A percentile compares a stretch with the other conserved stretches of the same genome.
These are phyloP conservation scores for Candida chilensis DNA, from an alignment of 805 yeast genomes.

Conservation along the genomic window DNA sequence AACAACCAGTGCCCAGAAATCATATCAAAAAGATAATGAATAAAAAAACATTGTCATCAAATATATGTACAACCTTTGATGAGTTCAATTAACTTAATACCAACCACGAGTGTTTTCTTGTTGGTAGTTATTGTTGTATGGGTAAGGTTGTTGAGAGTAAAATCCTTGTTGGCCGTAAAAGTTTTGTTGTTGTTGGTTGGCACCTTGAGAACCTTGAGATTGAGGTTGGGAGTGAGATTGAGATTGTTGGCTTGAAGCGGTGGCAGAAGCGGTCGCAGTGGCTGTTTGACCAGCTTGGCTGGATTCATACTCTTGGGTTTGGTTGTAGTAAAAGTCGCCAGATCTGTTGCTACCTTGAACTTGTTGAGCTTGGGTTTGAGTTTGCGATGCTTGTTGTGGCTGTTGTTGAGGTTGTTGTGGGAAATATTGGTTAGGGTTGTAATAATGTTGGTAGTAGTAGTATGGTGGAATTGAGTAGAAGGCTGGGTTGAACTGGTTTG, in stretches of 20 bases:
- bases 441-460: constrained; percentile 12
- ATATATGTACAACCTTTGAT: no score
- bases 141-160: no score
- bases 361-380: constrained; percentile 9
- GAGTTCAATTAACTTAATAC: no score
- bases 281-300: not conserved
- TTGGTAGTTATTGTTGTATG: no score
- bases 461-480: constrained; percentile 10
- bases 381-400: constrained; percentile 9
- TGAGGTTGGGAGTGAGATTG: constrained; percentile 8
- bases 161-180: no score
- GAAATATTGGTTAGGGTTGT: constrained; percentile 3
- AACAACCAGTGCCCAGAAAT: no score
- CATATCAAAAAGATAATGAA: no score
- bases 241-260: constrained; percentile 10
- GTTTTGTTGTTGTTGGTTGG: no score
- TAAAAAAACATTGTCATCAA: no score
- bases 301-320: not conserved
- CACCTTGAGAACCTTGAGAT: constrained; percentile 10
- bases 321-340: no score
- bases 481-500: constrained; percentile 9
- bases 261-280: constrained; percentile 1
- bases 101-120: no score
- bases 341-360: constrained; percentile 1
- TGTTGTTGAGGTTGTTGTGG: constrained; percentile 1